These are phyloP conservation scores for Phycomyces nitens DNA, from an alignment of 192 early-diverging fungal species.

Conservation along the genomic window DNA sequence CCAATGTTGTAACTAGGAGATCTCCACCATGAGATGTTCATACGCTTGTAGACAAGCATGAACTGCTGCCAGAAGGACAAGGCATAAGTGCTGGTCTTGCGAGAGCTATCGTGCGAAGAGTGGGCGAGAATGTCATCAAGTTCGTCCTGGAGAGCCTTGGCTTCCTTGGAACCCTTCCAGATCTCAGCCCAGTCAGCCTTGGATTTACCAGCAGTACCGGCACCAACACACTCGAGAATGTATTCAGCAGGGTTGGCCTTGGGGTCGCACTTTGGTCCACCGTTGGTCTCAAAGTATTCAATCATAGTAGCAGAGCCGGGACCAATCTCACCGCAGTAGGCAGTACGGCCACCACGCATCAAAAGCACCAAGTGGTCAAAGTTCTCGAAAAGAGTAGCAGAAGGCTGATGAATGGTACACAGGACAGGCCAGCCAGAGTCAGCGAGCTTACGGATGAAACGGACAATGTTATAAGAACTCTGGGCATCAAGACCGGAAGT, in stretches of 20 bases:
- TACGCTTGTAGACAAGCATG: conserved; percentile 57
- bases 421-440: conserved; percentile 65
- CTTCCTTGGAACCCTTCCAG: conserved; percentile 64
- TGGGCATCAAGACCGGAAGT: conserved; percentile 83
- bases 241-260: conserved; percentile 84
- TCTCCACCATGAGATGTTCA: conserved; percentile 68
- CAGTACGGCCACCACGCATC: conserved; percentile 71
- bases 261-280: conserved; percentile 63
- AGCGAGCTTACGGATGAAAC: conserved; percentile 65
- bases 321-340: conserved; percentile 82
- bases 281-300: conserved; percentile 71
- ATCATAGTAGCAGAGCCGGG: conserved; percentile 58
- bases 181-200: conserved; percentile 68
- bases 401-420: conserved; percentile 88
- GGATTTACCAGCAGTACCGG: conserved; percentile 40
- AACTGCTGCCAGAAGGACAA: conserved; percentile 43
- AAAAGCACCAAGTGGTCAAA: conserved; percentile 83
- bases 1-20: conserved; percentile 68
- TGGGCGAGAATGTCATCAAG: conserved; percentile 46
- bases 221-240: conserved; percentile 78
- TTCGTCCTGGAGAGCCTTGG: conserved; percentile 37
- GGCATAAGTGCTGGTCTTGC: conserved; percentile 13
- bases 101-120: conserved; percentile 6
- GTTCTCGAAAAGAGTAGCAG: conserved; percentile 75
- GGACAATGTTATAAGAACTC: conserved; percentile 74